Conservation (phyloP, 2,329 filamentous ascomycete species). For the Basipetospora chlamydospora region DNA sequence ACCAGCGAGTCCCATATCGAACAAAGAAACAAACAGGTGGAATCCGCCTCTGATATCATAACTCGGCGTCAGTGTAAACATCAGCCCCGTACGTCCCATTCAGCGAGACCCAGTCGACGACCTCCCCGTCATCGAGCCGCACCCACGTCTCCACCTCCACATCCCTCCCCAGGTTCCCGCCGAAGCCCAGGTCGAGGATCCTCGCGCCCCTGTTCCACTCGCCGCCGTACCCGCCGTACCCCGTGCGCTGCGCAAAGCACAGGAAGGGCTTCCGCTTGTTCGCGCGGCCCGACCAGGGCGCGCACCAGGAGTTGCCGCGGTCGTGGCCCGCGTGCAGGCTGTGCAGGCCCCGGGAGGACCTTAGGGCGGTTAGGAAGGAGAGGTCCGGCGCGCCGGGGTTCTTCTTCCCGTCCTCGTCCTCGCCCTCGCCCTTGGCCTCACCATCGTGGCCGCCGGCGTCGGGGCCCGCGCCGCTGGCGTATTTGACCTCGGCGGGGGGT, state of each 20-base stretch:
- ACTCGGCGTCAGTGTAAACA: constrained; percentile 21
- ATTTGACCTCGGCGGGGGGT: no score
- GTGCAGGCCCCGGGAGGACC: constrained; percentile 29
- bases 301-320: constrained; percentile 34
- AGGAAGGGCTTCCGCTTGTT: constrained; percentile 26
- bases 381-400: no score
- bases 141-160: constrained; percentile 43
- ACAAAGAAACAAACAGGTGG: no score
- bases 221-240: constrained; percentile 55
- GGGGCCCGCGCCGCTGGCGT: no score
- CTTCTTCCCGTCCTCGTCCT: no score
- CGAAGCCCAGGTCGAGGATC: constrained; percentile 30
- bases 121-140: constrained; percentile 38
- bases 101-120: constrained; percentile 36
- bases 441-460: no score
- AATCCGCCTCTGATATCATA: no score
- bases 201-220: constrained; percentile 46
- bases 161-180: constrained; percentile 23
- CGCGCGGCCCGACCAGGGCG: constrained; percentile 17
- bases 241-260: constrained; percentile 50
- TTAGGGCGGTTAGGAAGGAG: constrained; percentile 36
- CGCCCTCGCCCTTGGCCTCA: no score
- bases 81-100: constrained; percentile 47
- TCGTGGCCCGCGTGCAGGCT: constrained; percentile 42
- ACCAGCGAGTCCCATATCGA: no score